Conservation (phyloP, 148 eudicot species). For the Rhododendron molle region DNA sequence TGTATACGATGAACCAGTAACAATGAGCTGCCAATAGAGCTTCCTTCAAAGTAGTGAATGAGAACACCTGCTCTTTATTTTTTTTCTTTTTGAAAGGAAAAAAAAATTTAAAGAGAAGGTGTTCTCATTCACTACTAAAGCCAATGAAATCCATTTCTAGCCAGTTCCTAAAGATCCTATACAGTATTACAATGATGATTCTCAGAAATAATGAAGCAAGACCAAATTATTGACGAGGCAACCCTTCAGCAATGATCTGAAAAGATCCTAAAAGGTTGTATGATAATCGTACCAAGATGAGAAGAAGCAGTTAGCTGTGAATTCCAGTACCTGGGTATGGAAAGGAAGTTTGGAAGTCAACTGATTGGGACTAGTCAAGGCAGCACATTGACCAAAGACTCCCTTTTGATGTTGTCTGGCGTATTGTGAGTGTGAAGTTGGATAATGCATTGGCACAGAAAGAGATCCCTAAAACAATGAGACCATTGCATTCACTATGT, state of each 20-base stretch:
- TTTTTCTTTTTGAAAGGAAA: not conserved
- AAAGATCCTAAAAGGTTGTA: not conserved
- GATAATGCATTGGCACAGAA: not conserved
- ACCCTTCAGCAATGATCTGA: not conserved
- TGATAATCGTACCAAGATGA: not conserved
- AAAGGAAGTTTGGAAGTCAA: not conserved
- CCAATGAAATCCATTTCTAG: not conserved
- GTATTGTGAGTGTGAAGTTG: not conserved
- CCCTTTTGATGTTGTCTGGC: not conserved
- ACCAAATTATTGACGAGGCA: not conserved
- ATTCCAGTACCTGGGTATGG: constrained; percentile 4
- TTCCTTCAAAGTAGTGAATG: not conserved
- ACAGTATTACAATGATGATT: not conserved
- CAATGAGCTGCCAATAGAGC: not conserved
- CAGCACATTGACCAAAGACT: not conserved
- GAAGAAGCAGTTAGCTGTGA: not conserved
- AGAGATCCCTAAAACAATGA: not conserved
- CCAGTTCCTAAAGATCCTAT: not conserved
- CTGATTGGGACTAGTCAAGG: not conserved
- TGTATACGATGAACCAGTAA: not conserved
- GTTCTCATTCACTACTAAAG: not conserved
- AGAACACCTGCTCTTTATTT: not conserved
- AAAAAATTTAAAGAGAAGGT: not conserved
- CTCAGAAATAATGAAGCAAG: not conserved
- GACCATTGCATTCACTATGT: not conserved